Evolutionary conservation across 78 protist genomes (phyloP).

Genomic region (Dictyostelium brefeldianum): DNA sequence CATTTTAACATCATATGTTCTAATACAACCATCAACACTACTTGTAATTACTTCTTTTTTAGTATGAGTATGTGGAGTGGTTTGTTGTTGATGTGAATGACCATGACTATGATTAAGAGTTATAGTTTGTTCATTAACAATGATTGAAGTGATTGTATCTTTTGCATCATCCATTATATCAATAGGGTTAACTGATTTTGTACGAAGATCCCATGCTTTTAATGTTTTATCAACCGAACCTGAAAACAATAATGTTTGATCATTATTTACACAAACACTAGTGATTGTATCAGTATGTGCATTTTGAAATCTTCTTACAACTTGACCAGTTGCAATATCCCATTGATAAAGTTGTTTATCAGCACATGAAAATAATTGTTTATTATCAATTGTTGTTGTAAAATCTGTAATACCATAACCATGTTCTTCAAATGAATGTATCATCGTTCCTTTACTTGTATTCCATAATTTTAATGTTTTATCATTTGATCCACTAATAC

Average conservation of each 20-base stretch:
- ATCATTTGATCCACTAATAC: constrained; percentile 66
- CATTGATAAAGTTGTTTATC: constrained; percentile 79
- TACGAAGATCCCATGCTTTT: constrained; percentile 78
- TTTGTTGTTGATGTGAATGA: background rate
- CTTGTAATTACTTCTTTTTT: constrained; percentile 50
- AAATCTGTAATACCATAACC: constrained; percentile 65
- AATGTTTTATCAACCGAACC: constrained; percentile 61
- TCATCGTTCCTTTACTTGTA: constrained; percentile 22
- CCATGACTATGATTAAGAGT: background rate
- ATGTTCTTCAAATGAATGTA: constrained; percentile 73
- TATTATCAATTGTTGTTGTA: constrained; percentile 20
- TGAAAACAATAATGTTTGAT: constrained; percentile 26
- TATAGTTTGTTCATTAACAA: constrained; percentile 19
- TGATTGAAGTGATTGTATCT: constrained; percentile 67
- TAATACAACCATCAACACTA: constrained; percentile 84
- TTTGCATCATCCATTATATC: constrained; percentile 66
- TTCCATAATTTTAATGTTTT: constrained; percentile 60
- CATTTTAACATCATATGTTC: constrained; percentile 73
- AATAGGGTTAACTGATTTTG: constrained; percentile 47
- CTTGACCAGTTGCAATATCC: constrained; percentile 75
- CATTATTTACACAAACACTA: constrained; percentile 53
- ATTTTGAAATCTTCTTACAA: constrained; percentile 56
- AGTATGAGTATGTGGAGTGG: background rate
- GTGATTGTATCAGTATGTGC: constrained; percentile 62
- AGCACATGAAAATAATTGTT: constrained; percentile 50